Conservation (phyloP, 2,329 filamentous ascomycete species). For the Diaporthe sp. region DNA sequence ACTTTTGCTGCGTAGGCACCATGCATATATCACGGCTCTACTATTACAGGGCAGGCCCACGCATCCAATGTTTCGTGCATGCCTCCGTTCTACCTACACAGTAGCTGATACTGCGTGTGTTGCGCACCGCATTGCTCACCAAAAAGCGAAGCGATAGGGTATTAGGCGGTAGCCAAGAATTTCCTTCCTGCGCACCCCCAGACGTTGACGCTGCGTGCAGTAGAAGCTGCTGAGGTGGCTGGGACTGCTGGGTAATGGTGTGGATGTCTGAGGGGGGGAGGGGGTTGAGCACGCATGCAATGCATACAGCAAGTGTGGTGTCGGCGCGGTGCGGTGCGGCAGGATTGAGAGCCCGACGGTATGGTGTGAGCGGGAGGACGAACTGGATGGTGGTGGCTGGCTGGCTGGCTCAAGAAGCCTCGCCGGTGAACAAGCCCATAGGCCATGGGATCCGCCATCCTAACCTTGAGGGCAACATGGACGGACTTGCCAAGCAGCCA, state of each 20-base stretch:
- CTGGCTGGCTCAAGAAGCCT: not conserved
- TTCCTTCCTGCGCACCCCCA: not conserved
- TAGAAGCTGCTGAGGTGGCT: constrained; percentile 9
- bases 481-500: constrained; percentile 9
- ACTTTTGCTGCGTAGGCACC: not conserved
- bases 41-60: not conserved
- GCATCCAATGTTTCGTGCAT: not conserved
- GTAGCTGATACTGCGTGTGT: not conserved
- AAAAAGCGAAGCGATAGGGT: not conserved
- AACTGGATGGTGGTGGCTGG: constrained; percentile 23
- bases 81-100: not conserved
- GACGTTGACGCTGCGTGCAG: not conserved
- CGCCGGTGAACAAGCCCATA: not conserved
- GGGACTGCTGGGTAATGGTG: constrained; percentile 6
- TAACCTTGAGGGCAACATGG: constrained; percentile 19
- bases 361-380: constrained; percentile 33
- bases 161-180: not conserved
- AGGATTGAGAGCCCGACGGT: constrained; percentile 25
- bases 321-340: constrained; percentile 1
- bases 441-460: not conserved
- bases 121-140: not conserved
- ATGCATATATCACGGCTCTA: not conserved
- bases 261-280: not conserved
- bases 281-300: not conserved
- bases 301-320: not conserved